Evolutionary conservation across 208 protist genomes (phyloP), one percentile per base, ranked within the genome.

Genomic region (Sergeia podlipaevii): DNA sequence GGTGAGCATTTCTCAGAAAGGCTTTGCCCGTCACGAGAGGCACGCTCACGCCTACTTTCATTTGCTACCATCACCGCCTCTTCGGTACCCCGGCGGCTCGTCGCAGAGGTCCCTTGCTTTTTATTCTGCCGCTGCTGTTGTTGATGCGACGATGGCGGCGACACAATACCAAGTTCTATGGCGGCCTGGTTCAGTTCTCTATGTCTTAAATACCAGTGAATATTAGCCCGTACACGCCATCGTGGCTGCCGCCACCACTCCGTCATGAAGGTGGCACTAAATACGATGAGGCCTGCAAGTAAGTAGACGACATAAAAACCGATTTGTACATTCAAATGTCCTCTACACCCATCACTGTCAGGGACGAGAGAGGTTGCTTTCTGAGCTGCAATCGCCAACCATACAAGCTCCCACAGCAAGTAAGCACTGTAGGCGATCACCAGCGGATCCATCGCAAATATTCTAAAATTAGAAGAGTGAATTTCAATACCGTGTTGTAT

Each of bases 351-450:
- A 53, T 71, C 67, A 23, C 20, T n/a, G 28, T 18, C 29, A 0
- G 8, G 15, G 4, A 21, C 15, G 18, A 48, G 28, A 32, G 45
- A 38, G 47, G 37, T 37, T 4, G 21, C 0, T 11, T 65, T 47
- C 43, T 74, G 37, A 1, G 45, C 53, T 6, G 56, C 78, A 15
- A 72, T 36, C 1, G 61, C 48, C 57, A 84, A 82, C 77, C 80
- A 93, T 6, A 71, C 42, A 6, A 89, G 38, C 62, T 85, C 76
- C 68, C 74, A 88, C 1, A 85, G 10, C 4, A 85, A 2, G 50
- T 77, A 92, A 0, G 70, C 30, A 1, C 46, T 7, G 61, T 82
- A 92, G 3, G 63, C 1, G 6, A 77, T 17, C 21, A 79, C 58
- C 4, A 81, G 23, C 2, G 71, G 71, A 20, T 71, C 55, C 32